phyloP scores from a whole-genome alignment of 768 basidiomycete genomes.

The Suillus paluster region DNA sequence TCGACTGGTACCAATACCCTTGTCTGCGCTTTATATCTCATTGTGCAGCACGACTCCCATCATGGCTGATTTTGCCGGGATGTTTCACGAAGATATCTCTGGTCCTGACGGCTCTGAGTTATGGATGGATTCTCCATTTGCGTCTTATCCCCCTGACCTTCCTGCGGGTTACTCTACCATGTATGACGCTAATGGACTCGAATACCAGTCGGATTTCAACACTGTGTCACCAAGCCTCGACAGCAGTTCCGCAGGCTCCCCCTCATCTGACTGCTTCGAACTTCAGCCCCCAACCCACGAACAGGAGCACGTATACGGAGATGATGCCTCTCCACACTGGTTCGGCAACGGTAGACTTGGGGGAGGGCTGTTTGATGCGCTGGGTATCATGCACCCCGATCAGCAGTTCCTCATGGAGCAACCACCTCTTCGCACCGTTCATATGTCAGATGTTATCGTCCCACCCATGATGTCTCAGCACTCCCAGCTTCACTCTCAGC shows the following conservation, averaged over 20 bases:
- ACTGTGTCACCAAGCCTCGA: slow-evolving; percentile 1
- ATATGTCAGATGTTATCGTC: slow-evolving; percentile 26
- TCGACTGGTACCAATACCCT: neutral
- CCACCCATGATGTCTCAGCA: neutral
- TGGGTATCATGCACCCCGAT: neutral
- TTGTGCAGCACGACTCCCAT: neutral
- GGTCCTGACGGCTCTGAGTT: neutral
- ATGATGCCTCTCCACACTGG: neutral
- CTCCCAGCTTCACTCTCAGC: no score
- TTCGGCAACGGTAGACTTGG: neutral
- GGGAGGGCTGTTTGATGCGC: neutral
- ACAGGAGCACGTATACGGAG: neutral
- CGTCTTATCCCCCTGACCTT: slow-evolving; percentile 1
- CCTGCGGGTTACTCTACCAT: neutral
- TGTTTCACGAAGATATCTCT: neutral
- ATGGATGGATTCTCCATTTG: slow-evolving; percentile 1
- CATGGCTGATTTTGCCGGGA: neutral
- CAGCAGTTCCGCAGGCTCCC: neutral
- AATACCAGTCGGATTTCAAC: slow-evolving; percentile 11
- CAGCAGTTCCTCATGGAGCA: neutral
- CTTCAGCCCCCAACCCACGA: slow-evolving; percentile 1
- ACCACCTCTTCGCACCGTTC: slow-evolving; percentile 27
- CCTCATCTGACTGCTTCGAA: slow-evolving; percentile 6
- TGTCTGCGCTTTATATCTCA: neutral
- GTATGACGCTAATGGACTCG: neutral